Evolutionary conservation across 169 alveolate genomes (phyloP).

Genomic region (Plasmodium malariae): DNA sequence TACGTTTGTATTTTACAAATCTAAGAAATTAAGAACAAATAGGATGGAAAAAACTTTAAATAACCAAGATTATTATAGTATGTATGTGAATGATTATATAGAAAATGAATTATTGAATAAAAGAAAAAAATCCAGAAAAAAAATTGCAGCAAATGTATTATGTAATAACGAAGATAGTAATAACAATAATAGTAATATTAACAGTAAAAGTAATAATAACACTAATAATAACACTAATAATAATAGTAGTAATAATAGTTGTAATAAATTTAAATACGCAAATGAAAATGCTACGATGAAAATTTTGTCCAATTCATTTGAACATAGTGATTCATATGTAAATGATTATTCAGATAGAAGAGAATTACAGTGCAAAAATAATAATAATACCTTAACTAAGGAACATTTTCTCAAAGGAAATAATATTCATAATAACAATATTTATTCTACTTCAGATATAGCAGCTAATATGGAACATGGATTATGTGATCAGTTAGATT

Average conservation of each 20-base stretch:
- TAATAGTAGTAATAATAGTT: background rate
- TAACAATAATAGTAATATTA: background rate
- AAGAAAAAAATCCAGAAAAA: slow-evolving; percentile 9
- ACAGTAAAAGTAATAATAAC: no score
- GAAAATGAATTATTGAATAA: slow-evolving; percentile 39
- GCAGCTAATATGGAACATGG: background rate
- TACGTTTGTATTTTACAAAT: slow-evolving; percentile 23
- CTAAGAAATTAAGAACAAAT: slow-evolving; percentile 3
- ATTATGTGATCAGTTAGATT: slow-evolving; percentile 8
- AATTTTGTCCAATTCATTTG: background rate
- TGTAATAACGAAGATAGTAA: background rate
- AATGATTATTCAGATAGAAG: background rate
- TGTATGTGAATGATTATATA: slow-evolving; percentile 56
- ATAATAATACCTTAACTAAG: background rate
- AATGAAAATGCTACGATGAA: background rate
- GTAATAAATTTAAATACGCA: background rate
- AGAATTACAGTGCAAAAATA: background rate
- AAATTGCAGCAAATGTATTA: background rate
- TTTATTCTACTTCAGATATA: background rate
- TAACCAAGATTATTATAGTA: slow-evolving; percentile 51
- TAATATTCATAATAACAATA: background rate
- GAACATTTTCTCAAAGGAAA: background rate
- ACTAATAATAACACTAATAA: no score
- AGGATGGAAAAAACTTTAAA: slow-evolving; percentile 19
- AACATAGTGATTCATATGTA: background rate